These are phyloP conservation scores for Fusarium chaquense DNA, from an alignment of 2,329 filamentous ascomycete genomes.

Conservation along the genomic window DNA sequence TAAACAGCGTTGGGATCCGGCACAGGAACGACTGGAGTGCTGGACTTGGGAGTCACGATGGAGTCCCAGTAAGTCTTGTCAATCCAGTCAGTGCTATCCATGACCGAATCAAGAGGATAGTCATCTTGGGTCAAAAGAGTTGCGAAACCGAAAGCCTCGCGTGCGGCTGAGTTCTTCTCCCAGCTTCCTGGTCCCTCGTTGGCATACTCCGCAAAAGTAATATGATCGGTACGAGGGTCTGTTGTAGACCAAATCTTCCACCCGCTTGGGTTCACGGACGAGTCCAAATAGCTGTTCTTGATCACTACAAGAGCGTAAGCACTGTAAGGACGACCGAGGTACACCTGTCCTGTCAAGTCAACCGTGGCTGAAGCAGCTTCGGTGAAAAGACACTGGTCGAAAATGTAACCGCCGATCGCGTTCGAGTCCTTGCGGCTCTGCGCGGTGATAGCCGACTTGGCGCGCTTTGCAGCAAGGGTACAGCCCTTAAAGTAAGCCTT, in stretches of 20 bases:
- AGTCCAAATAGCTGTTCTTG: slow-evolving; percentile 61
- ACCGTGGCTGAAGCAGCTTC: slow-evolving; percentile 38
- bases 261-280: slow-evolving; percentile 40
- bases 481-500: slow-evolving; percentile 44
- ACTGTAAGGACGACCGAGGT: slow-evolving; percentile 61
- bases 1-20: slow-evolving; percentile 48
- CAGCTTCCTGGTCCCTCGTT: slow-evolving; percentile 63
- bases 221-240: slow-evolving; percentile 68
- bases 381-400: slow-evolving; percentile 56
- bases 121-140: slow-evolving; percentile 39
- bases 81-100: slow-evolving; percentile 45
- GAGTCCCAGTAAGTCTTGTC: slow-evolving; percentile 41
- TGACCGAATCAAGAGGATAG: slow-evolving; percentile 30
- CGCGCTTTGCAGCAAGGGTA: slow-evolving; percentile 34
- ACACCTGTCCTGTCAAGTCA: slow-evolving; percentile 53
- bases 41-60: slow-evolving; percentile 40
- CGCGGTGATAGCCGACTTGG: slow-evolving; percentile 44
- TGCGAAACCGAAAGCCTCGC: slow-evolving; percentile 36
- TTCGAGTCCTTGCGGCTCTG: slow-evolving; percentile 45
- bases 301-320: slow-evolving; percentile 60
- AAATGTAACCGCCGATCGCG: slow-evolving; percentile 55
- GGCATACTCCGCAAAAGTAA: slow-evolving; percentile 68
- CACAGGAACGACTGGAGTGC: background rate
- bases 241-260: slow-evolving; percentile 64
- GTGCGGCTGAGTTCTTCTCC: slow-evolving; percentile 40